These are phyloP conservation scores for Luffa aegyptiaca DNA, from an alignment of 306 rosid genomes.

Conservation along the genomic window DNA sequence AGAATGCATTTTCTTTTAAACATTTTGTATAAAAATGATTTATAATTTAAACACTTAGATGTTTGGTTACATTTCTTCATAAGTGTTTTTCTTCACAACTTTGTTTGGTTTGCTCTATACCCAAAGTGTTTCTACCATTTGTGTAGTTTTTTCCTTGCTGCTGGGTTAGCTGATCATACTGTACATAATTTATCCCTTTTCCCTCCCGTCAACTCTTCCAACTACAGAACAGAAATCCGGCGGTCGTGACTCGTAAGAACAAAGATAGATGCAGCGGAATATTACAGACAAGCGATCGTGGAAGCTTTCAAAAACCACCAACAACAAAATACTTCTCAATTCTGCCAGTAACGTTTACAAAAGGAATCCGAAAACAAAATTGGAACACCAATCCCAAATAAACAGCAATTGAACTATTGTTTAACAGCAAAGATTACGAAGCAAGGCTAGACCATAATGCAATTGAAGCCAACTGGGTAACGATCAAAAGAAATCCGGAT, in stretches of 20 bases:
- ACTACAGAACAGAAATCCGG: too few species aligned
- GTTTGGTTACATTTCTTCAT: too few species aligned
- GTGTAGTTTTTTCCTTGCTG: background rate
- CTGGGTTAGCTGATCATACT: background rate
- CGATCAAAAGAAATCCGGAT: background rate
- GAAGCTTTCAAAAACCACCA: background rate
- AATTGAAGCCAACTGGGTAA: background rate
- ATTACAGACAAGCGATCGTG: background rate
- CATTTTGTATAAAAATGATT: too few species aligned
- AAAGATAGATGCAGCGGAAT: background rate
- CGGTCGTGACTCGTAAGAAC: background rate
- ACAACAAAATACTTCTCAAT: background rate
- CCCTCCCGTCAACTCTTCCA: background rate
- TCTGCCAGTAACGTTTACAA: background rate
- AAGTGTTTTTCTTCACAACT: too few species aligned
- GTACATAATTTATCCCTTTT: background rate
- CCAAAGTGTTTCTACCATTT: too few species aligned
- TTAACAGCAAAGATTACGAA: background rate
- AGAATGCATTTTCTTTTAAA: too few species aligned
- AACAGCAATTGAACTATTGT: background rate
- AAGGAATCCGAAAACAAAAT: background rate
- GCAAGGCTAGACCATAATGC: background rate
- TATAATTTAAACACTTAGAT: too few species aligned
- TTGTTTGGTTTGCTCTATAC: too few species aligned
- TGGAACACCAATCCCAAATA: background rate